Conservation (phyloP, 2,329 filamentous ascomycete genomes). For the Aspergillus novofumigatus region DNA sequence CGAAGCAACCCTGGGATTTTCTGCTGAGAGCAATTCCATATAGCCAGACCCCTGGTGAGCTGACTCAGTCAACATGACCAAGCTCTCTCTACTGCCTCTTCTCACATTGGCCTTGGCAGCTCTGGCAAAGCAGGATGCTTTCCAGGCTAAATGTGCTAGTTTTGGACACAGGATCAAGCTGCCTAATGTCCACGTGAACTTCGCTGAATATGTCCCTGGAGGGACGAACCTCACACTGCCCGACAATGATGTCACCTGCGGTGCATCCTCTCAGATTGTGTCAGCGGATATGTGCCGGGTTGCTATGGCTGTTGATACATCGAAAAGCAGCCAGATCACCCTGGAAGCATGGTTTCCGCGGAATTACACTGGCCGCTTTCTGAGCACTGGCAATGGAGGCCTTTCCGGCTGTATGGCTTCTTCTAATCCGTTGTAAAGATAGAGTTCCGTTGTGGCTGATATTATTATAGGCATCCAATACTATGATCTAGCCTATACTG, state of each 20-base stretch:
- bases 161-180: constrained; percentile 25
- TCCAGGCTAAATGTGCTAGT: constrained; percentile 21
- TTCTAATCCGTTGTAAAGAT: background rate
- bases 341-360: constrained; percentile 48
- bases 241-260: constrained; percentile 37
- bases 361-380: constrained; percentile 44
- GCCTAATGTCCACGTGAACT: constrained; percentile 29
- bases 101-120: constrained; percentile 18
- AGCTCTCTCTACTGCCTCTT: constrained; percentile 9
- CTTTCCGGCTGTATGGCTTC: constrained; percentile 42
- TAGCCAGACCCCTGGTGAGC: background rate
- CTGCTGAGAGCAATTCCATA: background rate
- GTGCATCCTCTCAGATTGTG: constrained; percentile 31
- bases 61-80: constrained; percentile 8
- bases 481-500: constrained; percentile 42
- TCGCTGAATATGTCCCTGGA: constrained; percentile 31
- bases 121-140: constrained; percentile 21
- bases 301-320: constrained; percentile 40
- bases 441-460: background rate
- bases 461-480: constrained; percentile 40
- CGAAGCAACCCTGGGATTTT: background rate
- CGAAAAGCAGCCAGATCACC: constrained; percentile 43
- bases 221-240: constrained; percentile 37
- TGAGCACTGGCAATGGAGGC: constrained; percentile 49
- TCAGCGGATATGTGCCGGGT: constrained; percentile 40